Conservation (phyloP, 768 basidiomycete genomes). For the Rhizopogon roseolus region DNA sequence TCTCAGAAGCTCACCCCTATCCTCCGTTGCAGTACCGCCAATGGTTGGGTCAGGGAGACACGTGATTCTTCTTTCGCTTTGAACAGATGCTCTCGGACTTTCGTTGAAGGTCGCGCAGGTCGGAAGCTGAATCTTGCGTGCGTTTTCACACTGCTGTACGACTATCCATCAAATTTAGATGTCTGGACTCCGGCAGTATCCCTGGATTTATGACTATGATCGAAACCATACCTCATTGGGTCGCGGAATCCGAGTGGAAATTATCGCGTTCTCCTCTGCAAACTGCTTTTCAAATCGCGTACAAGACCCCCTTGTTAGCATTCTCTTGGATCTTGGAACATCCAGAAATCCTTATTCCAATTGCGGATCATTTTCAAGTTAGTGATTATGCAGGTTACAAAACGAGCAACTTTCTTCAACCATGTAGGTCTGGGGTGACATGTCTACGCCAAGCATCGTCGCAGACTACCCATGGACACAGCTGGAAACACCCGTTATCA, state of each 20-base stretch:
- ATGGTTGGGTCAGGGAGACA: slow-evolving; percentile 16
- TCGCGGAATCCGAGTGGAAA: slow-evolving; percentile 15
- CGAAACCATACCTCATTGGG: slow-evolving; percentile 1
- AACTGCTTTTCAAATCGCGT: slow-evolving; percentile 34
- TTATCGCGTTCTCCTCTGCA: slow-evolving; percentile 8
- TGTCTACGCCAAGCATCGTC: slow-evolving; percentile 28
- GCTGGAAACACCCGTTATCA: slow-evolving; percentile 31
- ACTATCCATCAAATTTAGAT: not conserved
- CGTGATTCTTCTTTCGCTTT: slow-evolving; percentile 12
- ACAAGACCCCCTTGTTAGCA: slow-evolving; percentile 31
- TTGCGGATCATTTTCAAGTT: not conserved
- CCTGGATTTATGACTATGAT: slow-evolving; percentile 10
- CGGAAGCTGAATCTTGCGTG: slow-evolving; percentile 8
- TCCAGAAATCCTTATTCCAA: not conserved
- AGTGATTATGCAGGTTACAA: not conserved
- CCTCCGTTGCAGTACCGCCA: slow-evolving; percentile 11
- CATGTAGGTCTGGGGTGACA: not conserved
- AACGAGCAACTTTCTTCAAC: not conserved
- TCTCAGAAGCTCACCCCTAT: slow-evolving; percentile 9
- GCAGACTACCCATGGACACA: slow-evolving; percentile 36
- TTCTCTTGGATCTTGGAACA: slow-evolving; percentile 16
- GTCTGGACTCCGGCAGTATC: slow-evolving; percentile 1
- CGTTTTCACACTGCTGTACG: not conserved
- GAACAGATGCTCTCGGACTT: slow-evolving; percentile 12
- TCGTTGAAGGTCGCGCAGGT: slow-evolving; percentile 10